phyloP scores from a whole-genome alignment of 805 yeast species.

The Metschnikowia rubicola region DNA sequence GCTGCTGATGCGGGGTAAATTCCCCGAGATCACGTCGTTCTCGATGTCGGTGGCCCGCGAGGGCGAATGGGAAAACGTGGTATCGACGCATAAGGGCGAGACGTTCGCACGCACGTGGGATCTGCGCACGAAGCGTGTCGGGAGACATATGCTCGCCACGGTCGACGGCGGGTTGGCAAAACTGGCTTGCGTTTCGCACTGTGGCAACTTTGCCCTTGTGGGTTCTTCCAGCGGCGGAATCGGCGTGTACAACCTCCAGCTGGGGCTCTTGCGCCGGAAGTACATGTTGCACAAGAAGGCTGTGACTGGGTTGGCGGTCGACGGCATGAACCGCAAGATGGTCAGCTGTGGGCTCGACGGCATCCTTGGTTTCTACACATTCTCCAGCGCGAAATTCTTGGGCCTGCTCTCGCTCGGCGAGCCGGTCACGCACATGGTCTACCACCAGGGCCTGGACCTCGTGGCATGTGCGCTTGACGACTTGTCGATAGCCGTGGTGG shows the following conservation, averaged over 20 bases:
- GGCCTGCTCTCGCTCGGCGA: constrained; percentile 68
- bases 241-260: constrained; percentile 84
- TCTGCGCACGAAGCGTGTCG: constrained; percentile 72
- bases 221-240: constrained; percentile 87
- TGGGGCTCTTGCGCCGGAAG: constrained; percentile 75
- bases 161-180: constrained; percentile 77
- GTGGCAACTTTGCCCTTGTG: constrained; percentile 93
- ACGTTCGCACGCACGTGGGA: constrained; percentile 89
- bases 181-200: constrained; percentile 75
- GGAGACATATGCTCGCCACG: constrained; percentile 66
- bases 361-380: constrained; percentile 79
- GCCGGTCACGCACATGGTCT: constrained; percentile 73
- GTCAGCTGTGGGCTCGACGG: constrained; percentile 90
- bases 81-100: constrained; percentile 86
- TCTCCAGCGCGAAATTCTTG: constrained; percentile 62
- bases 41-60: constrained; percentile 72
- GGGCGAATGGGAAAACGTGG: constrained; percentile 90
- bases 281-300: constrained; percentile 65
- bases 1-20: constrained; percentile 57
- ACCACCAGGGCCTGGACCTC: constrained; percentile 80
- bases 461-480: constrained; percentile 86
- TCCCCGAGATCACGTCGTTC: constrained; percentile 70
- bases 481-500: constrained; percentile 77
- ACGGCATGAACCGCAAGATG: constrained; percentile 86
- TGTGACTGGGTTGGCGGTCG: constrained; percentile 85